These are phyloP conservation scores for Neurospora sp. DNA, from an alignment of 495 filamentous ascomycete species.

Conservation along the genomic window DNA sequence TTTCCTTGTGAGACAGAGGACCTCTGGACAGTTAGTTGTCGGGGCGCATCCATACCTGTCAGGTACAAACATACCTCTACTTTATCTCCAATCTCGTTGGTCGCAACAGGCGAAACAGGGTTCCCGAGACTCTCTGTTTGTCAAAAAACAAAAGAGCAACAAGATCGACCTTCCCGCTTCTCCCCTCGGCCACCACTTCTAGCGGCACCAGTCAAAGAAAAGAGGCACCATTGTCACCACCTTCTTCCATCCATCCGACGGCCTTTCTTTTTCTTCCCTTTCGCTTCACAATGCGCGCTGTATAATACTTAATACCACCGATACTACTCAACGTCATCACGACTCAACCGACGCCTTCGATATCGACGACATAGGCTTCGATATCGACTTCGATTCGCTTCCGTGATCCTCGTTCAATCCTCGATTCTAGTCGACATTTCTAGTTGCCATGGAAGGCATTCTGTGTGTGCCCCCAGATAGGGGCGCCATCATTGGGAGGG, in stretches of 20 bases:
- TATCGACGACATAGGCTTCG: conserved; percentile 6
- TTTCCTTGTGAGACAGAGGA: neutral
- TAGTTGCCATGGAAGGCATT: conserved; percentile 40
- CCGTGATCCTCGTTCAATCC: neutral
- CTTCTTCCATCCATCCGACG: neutral
- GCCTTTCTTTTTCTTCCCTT: neutral
- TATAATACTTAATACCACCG: conserved; percentile 13
- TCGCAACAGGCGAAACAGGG: neutral
- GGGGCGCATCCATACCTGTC: neutral
- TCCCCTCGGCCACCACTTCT: neutral
- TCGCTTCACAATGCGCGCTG: conserved; percentile 9
- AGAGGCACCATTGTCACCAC: neutral
- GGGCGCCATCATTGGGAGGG: conserved; percentile 44
- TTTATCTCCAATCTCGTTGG: neutral
- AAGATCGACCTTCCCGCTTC: neutral
- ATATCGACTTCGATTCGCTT: conserved; percentile 2
- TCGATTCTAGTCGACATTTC: neutral
- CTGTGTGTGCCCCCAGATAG: conserved; percentile 46
- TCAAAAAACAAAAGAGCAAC: neutral
- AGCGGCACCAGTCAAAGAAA: conserved; percentile 2
- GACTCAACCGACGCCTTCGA: conserved; percentile 5
- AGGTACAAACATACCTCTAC: neutral
- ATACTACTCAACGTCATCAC: neutral
- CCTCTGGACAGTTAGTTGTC: neutral
- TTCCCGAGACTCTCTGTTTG: neutral